Evolutionary conservation across 305 asterid genomes (phyloP), one percentile per base, ranked within the genome.

Genomic region (Fraxinus latifolia): DNA sequence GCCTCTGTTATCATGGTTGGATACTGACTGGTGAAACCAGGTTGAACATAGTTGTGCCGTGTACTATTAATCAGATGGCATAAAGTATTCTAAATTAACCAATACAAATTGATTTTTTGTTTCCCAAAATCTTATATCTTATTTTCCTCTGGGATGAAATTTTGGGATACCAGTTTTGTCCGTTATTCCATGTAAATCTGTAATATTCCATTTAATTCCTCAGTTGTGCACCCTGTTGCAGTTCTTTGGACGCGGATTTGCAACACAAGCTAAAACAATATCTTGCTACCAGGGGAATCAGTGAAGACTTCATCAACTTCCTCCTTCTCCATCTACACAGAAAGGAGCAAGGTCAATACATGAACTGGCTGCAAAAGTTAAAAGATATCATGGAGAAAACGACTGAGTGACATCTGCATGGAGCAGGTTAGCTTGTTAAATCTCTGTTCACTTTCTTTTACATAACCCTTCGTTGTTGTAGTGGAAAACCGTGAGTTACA

Each of bases 281-380:
- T 84, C 92, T 95, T 32, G 89, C 89, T 15, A 83, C 89, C 37
- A 90, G 94, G 85, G 98, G 99, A 74, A 85, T 95, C 3, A 87
- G 86, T 78, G 92, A 91, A 85, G 88, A 84, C 81, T 90, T 92
- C 27, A 81, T 88, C 7, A 89, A 85, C 87, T 90, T 89, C 25
- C 92, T 95, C 79, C 84, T 94, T 33, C 86, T 83, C 74, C 90
- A 91, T 84, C 83, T 95, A 53, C 97, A 92, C 87, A 92, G 88
- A 74, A 94, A 94, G 88, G 98, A 94, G 89, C 97, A 94, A 34
- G 86, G 81, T 80, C 97, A 90, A 84, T 95, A 93, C 19, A 87
- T 89, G 82, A 80, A 80, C 76, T 95, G 98, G 99, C 82, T 95
- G 86, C 95, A 90, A 73, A 95, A 87, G 86, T 86, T 95, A 62